These are phyloP conservation scores for Pseudocercospora pini-densiflorae DNA, from an alignment of 2,329 filamentous ascomycete species.

Conservation along the genomic window DNA sequence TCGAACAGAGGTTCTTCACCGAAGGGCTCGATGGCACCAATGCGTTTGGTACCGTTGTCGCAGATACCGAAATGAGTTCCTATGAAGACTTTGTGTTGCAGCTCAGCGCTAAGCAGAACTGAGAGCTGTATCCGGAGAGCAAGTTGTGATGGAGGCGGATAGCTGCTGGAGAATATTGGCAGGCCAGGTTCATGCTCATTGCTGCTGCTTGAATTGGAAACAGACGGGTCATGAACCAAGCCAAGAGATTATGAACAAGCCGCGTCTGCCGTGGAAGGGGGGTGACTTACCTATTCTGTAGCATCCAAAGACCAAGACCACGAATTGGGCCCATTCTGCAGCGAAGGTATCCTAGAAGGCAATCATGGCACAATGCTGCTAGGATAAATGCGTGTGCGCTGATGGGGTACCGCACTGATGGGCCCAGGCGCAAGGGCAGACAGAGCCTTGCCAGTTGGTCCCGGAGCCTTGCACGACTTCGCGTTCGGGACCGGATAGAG, in stretches of 20 bases:
- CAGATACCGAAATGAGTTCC: slow-evolving; percentile 2
- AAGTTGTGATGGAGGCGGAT: neutral
- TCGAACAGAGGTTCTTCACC: neutral
- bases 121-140: neutral
- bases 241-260: slow-evolving; percentile 19
- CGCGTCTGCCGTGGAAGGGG: slow-evolving; percentile 17
- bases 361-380: neutral
- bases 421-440: neutral
- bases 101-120: neutral
- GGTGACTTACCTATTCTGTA: slow-evolving; percentile 14
- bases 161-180: neutral
- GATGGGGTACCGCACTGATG: slow-evolving; percentile 6
- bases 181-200: neutral
- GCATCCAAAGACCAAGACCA: slow-evolving; percentile 2
- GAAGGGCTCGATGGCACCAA: neutral
- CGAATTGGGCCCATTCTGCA: neutral
- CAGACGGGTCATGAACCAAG: neutral
- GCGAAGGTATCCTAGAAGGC: neutral
- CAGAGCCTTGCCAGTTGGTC: neutral
- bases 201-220: neutral
- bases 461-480: slow-evolving; percentile 8
- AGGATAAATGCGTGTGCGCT: slow-evolving; percentile 1
- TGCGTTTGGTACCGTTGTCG: neutral
- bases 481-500: slow-evolving; percentile 12
- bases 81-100: neutral